Evolutionary conservation across 2,329 filamentous ascomycete genomes (phyloP), one percentile per base, ranked within the genome.

Genomic region (Cladosporium phlei): DNA sequence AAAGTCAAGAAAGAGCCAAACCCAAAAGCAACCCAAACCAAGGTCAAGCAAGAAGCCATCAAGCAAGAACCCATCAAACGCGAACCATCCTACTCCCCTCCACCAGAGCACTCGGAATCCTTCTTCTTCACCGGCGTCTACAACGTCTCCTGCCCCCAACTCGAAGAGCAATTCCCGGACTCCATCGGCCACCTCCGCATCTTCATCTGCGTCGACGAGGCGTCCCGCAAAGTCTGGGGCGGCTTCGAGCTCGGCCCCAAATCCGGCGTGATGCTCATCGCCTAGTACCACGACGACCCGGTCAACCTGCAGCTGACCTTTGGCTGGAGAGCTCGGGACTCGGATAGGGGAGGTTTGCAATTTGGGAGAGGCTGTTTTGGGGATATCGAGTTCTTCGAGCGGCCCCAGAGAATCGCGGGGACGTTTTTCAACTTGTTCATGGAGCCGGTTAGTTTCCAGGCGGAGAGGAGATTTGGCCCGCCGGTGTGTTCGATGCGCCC

Each of bases 71-170:
- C 46, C 21, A 37, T n/a, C n/a, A n/a, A n/a, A n/a, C n/a, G n/a
- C n/a, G n/a, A n/a, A n/a, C n/a, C n/a, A n/a, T n/a, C n/a, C n/a
- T n/a, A n/a, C n/a, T n/a, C n/a, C n/a, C n/a, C n/a, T n/a, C n/a
- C n/a, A n/a, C n/a, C n/a, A 29, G 39, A 51, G 24, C 30, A 24
- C 29, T 33, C n/a, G 49, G 51, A 25, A 25, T 50, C 24, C n/a
- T n/a, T n/a, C 5, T 55, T 52, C 2, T 54, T 77, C 11, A 75
- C 74, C 38, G 73, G 75, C 7, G 59, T 62, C 3, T 78, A 77
- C 56, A 52, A 59, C 3, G 55, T 77, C 11, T 33, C 48, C 8
- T 67, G 59, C 37, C 43, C 47, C 5, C 49, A 55, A 33, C 45
- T 59, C 30, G 46, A 45, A 10, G 48, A 50, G 25, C 56, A 58